Percentiles rank a stretch among this genome's conserved stretches.
These are phyloP conservation scores for Penicillium daleae DNA, from an alignment of 495 filamentous ascomycete genomes.

Conservation along the genomic window DNA sequence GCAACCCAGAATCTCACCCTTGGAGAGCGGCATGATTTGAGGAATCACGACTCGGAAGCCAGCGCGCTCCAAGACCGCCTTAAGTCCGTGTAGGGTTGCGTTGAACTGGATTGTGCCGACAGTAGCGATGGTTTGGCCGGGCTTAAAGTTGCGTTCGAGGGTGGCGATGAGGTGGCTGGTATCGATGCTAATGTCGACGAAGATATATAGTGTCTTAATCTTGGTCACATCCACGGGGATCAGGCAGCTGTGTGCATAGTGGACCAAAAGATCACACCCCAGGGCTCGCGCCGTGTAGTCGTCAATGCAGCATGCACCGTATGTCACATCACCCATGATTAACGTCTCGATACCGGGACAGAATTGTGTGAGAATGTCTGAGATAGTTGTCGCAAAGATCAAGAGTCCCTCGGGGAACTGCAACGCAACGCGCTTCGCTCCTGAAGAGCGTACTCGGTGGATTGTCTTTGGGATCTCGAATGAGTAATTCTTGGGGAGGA, in stretches of 20 bases:
- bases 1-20: slow-evolving; percentile 94
- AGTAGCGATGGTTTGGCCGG: slow-evolving; percentile 84
- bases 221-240: slow-evolving; percentile 94
- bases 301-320: slow-evolving; percentile 98
- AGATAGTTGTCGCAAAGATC: slow-evolving; percentile 95
- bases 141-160: slow-evolving; percentile 82
- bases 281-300: slow-evolving; percentile 95
- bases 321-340: slow-evolving; percentile 99
- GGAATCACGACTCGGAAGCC: slow-evolving; percentile 86
- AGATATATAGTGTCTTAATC: slow-evolving; percentile 96
- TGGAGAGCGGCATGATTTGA: slow-evolving; percentile 88
- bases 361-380: slow-evolving; percentile 94
- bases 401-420: slow-evolving; percentile 97
- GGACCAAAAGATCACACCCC: slow-evolving; percentile 91
- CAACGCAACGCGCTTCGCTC: slow-evolving; percentile 78
- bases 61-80: slow-evolving; percentile 71
- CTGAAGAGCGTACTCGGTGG: slow-evolving; percentile 81
- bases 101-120: slow-evolving; percentile 99
- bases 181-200: slow-evolving; percentile 97
- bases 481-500: slow-evolving; percentile 91
- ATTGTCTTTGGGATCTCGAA: slow-evolving; percentile 99
- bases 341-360: slow-evolving; percentile 88
- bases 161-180: slow-evolving; percentile 82
- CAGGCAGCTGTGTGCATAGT: slow-evolving; percentile 96
- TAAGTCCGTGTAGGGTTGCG: slow-evolving; percentile 84